Conservation (phyloP, 805 yeast genomes). For the Candida boidinii region DNA sequence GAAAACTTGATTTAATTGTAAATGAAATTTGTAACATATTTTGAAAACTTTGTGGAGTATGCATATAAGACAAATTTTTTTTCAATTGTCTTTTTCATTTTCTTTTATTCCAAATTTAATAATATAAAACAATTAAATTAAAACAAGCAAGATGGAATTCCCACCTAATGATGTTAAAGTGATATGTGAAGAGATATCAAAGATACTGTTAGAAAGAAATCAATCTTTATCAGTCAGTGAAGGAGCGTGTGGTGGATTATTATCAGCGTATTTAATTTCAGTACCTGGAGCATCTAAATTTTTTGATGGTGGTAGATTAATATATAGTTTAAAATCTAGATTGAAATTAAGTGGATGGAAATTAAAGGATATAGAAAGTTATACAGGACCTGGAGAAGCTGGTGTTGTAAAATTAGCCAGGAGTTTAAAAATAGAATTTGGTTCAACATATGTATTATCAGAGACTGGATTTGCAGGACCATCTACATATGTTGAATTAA, state of each 20-base stretch:
- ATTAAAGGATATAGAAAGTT: constrained; percentile 54
- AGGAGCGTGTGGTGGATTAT: constrained; percentile 84
- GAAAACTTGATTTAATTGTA: too few relatives aligned
- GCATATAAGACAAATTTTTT: too few relatives aligned
- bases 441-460: constrained; percentile 72
- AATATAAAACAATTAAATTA: too few relatives aligned
- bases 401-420: constrained; percentile 75
- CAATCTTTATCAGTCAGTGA: constrained; percentile 77
- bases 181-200: constrained; percentile 51
- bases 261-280: constrained; percentile 72
- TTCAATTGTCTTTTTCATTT: too few relatives aligned
- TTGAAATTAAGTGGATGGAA: constrained; percentile 75
- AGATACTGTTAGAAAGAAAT: constrained; percentile 37
- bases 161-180: constrained; percentile 50
- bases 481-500: constrained; percentile 24
- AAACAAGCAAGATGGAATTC: constrained; percentile 27
- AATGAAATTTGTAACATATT: too few relatives aligned
- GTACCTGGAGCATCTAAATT: constrained; percentile 81
- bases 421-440: constrained; percentile 69
- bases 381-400: constrained; percentile 75
- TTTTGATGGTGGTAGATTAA: constrained; percentile 77
- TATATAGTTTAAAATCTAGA: constrained; percentile 69
- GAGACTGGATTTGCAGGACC: constrained; percentile 93
- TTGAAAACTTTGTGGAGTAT: too few relatives aligned
- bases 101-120: too few relatives aligned